Conservation (phyloP, 305 asterid species). For the Plantago lanceolata region DNA sequence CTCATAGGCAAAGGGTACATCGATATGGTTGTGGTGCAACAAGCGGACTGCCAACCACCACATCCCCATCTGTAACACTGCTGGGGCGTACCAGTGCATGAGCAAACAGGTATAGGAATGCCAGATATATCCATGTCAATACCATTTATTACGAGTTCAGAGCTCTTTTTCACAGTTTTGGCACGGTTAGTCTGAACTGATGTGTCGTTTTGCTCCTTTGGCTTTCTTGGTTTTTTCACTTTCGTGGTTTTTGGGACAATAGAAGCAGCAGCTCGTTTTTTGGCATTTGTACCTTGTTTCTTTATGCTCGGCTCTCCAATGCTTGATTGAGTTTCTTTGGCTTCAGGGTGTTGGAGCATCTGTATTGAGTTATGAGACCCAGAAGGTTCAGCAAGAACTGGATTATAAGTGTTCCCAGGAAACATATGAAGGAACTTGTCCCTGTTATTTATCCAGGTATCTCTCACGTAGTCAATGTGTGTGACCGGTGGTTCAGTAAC, state of each 20-base stretch:
- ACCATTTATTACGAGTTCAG: constrained; percentile 80
- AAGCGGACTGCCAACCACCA: constrained; percentile 99
- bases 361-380: constrained; percentile 56
- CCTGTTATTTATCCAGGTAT: constrained; percentile 76
- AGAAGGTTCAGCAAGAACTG: constrained; percentile 63
- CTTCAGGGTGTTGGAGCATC: constrained; percentile 64
- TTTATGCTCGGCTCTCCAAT: constrained; percentile 48
- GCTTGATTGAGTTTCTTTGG: constrained; percentile 36
- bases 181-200: constrained; percentile 44
- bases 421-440: constrained; percentile 76
- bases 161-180: constrained; percentile 60
- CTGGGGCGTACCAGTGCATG: constrained; percentile 90
- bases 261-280: constrained; percentile 48
- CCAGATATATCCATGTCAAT: constrained; percentile 86
- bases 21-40: constrained; percentile 90
- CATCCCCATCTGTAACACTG: constrained; percentile 99
- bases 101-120: constrained; percentile 87
- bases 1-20: constrained; percentile 98
- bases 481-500: constrained; percentile 58
- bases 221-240: constrained; percentile 65
- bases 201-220: constrained; percentile 58
- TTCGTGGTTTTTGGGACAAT: constrained; percentile 56
- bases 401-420: constrained; percentile 47
- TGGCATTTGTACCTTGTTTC: constrained; percentile 50
- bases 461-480: constrained; percentile 73